Evolutionary conservation across 2,329 filamentous ascomycete genomes (phyloP), one percentile per base, ranked within the genome.

Genomic region (Trichoderma sp.): DNA sequence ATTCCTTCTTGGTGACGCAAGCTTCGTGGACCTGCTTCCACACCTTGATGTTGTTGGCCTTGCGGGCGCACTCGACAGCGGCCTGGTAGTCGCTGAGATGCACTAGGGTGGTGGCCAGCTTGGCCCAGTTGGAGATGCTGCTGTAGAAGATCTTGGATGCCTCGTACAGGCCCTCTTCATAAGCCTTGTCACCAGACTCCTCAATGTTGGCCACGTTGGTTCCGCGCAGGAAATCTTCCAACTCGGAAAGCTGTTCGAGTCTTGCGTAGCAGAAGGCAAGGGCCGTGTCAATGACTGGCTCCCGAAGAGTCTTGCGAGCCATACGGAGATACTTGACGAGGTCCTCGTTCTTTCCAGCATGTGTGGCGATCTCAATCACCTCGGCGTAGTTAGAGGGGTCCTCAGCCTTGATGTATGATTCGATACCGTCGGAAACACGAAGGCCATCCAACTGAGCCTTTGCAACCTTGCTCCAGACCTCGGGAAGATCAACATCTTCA

Each of bases 41-140:
- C 67, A 99, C 96, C 86, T 97, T 98, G 83, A 98, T 95, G 83
- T 94, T 98, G 87, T 98, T 99, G 78, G 96, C 96, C 85, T 99
- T 98, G 81, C 96, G 93, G 30, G 97, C 96, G 79, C 94, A 98
- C 82, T 99, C 96, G 56, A 99, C 96, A 60, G 96, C 96, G 77
- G 94, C 94, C 83, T 99, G 97, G 85, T 99, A 98, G 77, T 99
- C 96, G 75, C 91, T 92, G 7, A 99, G 90, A 82, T 98, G 94
- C n/a, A 99, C 96, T 73, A 98, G 89, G 12, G 96, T 99, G 12
- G 96, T 98, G 15, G 96, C 95, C 78, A 99, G 91, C 87, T 99
- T 99, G 71, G 95, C 95, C 96, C 96, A 99, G 88, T 99, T 99
- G 70, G 96, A 99, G 81, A 99, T 97, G 85, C 93, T 98, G 71